Base-by-base conservation (phyloP, 441 rosid species). In the Adansonia gregorii region DNA sequence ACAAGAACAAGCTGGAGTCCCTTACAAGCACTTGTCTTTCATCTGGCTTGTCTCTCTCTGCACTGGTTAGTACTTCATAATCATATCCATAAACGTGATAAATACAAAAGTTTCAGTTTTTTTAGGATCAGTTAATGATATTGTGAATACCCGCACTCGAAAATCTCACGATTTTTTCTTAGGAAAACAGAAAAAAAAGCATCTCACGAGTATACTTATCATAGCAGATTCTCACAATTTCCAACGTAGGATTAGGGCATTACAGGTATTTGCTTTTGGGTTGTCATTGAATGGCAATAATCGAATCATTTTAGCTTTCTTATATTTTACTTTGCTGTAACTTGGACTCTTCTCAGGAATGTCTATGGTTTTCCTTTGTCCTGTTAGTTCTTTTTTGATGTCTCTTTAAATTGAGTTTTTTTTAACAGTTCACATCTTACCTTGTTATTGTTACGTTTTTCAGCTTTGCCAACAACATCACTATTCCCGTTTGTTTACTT, bases 401-500 rank as follows among this genome's bases (percentile, higher is more conserved):
- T 49, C 55, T 61, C 69, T 24, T 15, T 20, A 3, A 69, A 31
- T 24, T 35, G 39, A 35, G 39, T 27, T 27, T 27, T 27, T 35
- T 71, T 52, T 71, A 31, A 52, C 59, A 3, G 14, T 35, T 71
- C 0, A 1, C 43, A 48, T 51, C 66, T 68, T 73, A 20, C 52
- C 60, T 73, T 73, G 22, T 52, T 46, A 8, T 22, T 55, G 41
- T 67, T 66, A 4, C 14, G 12, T 12, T 55, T 66, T 78, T 82
- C 88, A 89, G 92, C 90, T 78, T 72, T 89, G 80, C 92, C 83
- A 6, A 85, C 73, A 71, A 72, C 90, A 0, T 89, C 92, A 1
- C 87, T 89, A 24, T 89, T 86, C 61, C 92, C 92, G 0, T 89
- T 89, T 83, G 74, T 87, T 51, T 89, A 89, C 74, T 87, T 85